A percentile compares a stretch with the other conserved stretches of the same genome.
Conservation (phyloP, 2,329 filamentous ascomycete genomes). For the Emericellopsis atlantica region DNA sequence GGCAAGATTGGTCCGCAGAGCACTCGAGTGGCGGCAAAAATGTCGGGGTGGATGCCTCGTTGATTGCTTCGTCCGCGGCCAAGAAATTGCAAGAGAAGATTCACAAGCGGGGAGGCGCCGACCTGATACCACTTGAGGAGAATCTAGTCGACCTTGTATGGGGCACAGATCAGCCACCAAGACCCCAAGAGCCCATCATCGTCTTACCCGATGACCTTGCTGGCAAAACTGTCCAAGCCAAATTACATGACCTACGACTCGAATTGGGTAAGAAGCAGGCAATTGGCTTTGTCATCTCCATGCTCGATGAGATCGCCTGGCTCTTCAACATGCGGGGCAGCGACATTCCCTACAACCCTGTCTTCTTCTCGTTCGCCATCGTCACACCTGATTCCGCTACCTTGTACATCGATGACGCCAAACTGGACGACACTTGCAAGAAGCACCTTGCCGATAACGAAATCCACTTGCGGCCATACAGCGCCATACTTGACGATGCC, state of each 20-base stretch:
- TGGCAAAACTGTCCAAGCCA: constrained; percentile 71
- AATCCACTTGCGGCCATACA: constrained; percentile 71
- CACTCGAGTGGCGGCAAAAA: constrained; percentile 76
- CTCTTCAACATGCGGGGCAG: constrained; percentile 93
- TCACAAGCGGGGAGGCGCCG: constrained; percentile 70
- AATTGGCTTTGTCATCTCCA: constrained; percentile 77
- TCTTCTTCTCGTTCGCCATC: constrained; percentile 94
- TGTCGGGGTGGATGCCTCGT: constrained; percentile 81
- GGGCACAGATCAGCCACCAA: constrained; percentile 58
- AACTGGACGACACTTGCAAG: constrained; percentile 57
- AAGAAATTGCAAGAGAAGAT: constrained; percentile 75
- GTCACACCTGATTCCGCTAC: constrained; percentile 66
- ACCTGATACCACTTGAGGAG: constrained; percentile 59
- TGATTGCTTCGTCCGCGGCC: constrained; percentile 55
- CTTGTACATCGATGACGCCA: constrained; percentile 73
- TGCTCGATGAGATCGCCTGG: constrained; percentile 96
- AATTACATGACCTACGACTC: constrained; percentile 77
- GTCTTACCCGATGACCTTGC: constrained; percentile 61
- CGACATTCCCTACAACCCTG: constrained; percentile 95
- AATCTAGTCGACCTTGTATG: constrained; percentile 92
- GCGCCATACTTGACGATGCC: constrained; percentile 69
- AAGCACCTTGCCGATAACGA: constrained; percentile 56
- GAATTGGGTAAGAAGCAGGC: constrained; percentile 85
- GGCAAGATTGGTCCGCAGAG: constrained; percentile 91
- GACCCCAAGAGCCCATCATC: constrained; percentile 64